Evolutionary conservation across 495 filamentous ascomycete species (phyloP).

Genomic region (Acidomyces sp.): DNA sequence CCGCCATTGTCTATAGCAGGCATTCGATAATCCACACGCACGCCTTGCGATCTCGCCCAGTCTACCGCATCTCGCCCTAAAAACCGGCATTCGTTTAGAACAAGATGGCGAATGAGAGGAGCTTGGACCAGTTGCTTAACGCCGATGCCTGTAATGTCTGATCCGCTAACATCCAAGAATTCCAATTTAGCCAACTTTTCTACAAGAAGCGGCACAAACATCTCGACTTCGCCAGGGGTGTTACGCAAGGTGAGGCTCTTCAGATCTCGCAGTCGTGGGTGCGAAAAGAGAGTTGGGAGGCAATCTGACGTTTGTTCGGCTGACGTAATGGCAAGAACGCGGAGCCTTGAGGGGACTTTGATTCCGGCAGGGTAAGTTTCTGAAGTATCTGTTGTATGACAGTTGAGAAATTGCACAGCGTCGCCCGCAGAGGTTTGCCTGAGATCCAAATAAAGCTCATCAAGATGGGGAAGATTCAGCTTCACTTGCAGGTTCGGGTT

Average conservation of each 20-base stretch:
- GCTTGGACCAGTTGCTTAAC: conserved; percentile 22
- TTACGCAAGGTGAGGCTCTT: neutral
- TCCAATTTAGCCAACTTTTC: conserved; percentile 8
- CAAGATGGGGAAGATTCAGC: too few species aligned
- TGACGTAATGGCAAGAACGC: too few species aligned
- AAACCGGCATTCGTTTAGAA: conserved; percentile 20
- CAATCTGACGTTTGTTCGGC: too few species aligned
- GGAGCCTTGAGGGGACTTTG: too few species aligned
- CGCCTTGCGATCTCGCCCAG: conserved; percentile 21
- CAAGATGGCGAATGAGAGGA: conserved; percentile 5
- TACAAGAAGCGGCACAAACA: neutral
- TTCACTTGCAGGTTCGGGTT: too few species aligned
- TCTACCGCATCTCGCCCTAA: conserved; percentile 24
- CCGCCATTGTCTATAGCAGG: neutral
- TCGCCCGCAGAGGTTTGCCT: too few species aligned
- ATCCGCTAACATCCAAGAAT: conserved; percentile 15
- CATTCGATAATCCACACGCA: conserved; percentile 7
- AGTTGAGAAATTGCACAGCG: too few species aligned
- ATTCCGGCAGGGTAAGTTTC: too few species aligned
- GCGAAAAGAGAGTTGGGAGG: neutral
- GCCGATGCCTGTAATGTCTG: conserved; percentile 24
- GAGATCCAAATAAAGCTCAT: too few species aligned
- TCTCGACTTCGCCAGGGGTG: neutral
- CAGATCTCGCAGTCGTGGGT: conserved; percentile 1
- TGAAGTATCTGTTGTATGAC: too few species aligned